phyloP scores from a whole-genome alignment of 257 asterid species.

The Osmanthus fragrans region DNA sequence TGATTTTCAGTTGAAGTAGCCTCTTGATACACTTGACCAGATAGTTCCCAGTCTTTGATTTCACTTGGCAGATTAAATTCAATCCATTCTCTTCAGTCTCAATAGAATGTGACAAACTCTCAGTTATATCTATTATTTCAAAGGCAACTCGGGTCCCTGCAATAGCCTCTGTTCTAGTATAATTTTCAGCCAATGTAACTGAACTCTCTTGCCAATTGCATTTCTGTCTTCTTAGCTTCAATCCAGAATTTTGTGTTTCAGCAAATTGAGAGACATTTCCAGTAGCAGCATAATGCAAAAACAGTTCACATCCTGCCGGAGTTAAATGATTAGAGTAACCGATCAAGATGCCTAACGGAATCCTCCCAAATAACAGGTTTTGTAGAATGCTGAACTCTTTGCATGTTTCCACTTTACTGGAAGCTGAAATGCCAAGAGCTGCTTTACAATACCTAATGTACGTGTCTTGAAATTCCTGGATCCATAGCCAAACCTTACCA shows the following conservation, averaged over 20 bases:
- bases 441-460: conserved; percentile 25
- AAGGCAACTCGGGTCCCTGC: conserved; percentile 64
- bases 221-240: conserved; percentile 38
- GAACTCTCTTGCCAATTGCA: conserved; percentile 23
- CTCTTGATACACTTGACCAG: conserved; percentile 60
- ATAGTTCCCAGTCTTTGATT: conserved; percentile 47
- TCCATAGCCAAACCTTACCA: conserved; percentile 44
- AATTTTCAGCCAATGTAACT: conserved; percentile 36
- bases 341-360: conserved; percentile 64
- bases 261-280: conserved; percentile 42
- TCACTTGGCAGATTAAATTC: conserved; percentile 46
- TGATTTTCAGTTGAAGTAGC: conserved; percentile 37
- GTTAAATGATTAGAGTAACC: conserved; percentile 38
- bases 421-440: conserved; percentile 23
- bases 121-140: conserved; percentile 52
- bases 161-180: conserved; percentile 51
- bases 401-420: conserved; percentile 22
- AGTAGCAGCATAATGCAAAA: conserved; percentile 70
- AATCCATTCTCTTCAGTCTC: conserved; percentile 57
- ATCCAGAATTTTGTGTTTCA: conserved; percentile 33
- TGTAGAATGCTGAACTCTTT: conserved; percentile 32
- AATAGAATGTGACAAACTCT: conserved; percentile 41
- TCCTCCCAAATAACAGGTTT: conserved; percentile 49
- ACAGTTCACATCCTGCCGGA: conserved; percentile 49
- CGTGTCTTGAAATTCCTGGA: conserved; percentile 51